These are phyloP conservation scores for Shiraia sp. DNA, from an alignment of 2,329 filamentous ascomycete species.

Conservation along the genomic window DNA sequence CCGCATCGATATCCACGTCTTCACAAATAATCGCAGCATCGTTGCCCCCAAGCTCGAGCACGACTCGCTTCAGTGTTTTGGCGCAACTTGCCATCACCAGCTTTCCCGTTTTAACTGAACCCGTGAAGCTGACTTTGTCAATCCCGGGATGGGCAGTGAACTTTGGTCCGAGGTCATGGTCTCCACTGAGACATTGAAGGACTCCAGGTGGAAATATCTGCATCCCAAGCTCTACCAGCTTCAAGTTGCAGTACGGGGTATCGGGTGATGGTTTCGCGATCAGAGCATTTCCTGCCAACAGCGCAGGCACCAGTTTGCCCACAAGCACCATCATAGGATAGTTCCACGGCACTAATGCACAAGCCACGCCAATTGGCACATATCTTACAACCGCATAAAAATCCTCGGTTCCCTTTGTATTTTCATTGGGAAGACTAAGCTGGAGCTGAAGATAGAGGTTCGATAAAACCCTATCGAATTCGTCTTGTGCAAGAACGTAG, in stretches of 20 bases:
- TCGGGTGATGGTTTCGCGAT: conserved; percentile 62
- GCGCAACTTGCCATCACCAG: conserved; percentile 60
- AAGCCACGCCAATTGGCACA: no score
- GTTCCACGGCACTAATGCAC: conserved; percentile 50
- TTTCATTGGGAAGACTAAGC: conserved; percentile 43
- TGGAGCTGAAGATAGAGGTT: conserved; percentile 51
- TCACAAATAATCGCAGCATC: conserved; percentile 62
- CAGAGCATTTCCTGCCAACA: conserved; percentile 60
- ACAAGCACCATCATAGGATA: conserved; percentile 38
- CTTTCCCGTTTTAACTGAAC: conserved; percentile 63
- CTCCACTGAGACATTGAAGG: conserved; percentile 62
- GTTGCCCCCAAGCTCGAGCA: conserved; percentile 66
- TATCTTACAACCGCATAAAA: not conserved
- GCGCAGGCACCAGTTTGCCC: conserved; percentile 61
- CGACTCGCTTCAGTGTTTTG: conserved; percentile 62
- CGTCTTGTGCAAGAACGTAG: conserved; percentile 28
- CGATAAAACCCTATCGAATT: conserved; percentile 50
- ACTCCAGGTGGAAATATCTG: conserved; percentile 65
- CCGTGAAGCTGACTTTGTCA: conserved; percentile 67
- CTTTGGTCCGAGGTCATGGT: conserved; percentile 62
- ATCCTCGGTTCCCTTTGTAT: not conserved
- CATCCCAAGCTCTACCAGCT: conserved; percentile 61
- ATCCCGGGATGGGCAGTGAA: conserved; percentile 62
- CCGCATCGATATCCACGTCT: conserved; percentile 54
- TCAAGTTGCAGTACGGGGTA: conserved; percentile 62